Percentiles rank a stretch among this genome's conserved stretches.
Evolutionary conservation across 192 early-diverging fungal genomes (phyloP).

Genomic region (Helicostylum pulchrum): DNA sequence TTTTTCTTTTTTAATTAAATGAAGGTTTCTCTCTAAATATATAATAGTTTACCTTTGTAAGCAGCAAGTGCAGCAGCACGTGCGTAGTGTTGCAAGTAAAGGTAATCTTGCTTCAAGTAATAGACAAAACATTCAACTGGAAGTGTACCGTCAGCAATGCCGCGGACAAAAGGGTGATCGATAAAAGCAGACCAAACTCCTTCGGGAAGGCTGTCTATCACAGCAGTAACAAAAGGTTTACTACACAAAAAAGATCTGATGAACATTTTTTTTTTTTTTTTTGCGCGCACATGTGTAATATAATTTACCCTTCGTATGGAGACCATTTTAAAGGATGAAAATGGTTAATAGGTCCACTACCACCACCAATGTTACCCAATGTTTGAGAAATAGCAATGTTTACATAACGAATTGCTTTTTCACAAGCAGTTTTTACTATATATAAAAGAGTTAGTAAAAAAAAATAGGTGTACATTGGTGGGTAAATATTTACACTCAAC

Average conservation of each 20-base stretch:
- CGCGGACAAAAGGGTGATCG: conserved; percentile 71
- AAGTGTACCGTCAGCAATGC: conserved; percentile 73
- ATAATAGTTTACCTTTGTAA: conserved; percentile 54
- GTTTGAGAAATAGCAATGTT: conserved; percentile 60
- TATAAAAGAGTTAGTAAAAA: background rate
- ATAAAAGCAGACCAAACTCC: conserved; percentile 62
- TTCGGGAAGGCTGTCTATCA: conserved; percentile 22
- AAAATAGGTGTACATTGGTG: no score
- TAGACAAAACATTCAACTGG: conserved; percentile 65
- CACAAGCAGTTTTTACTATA: conserved; percentile 52
- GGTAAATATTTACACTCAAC: conserved; percentile 32
- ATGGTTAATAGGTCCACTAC: conserved; percentile 77
- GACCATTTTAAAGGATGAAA: conserved; percentile 48
- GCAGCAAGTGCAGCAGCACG: conserved; percentile 71
- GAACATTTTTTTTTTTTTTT: background rate
- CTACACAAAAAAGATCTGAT: background rate
- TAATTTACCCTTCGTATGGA: conserved; percentile 41
- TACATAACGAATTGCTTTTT: conserved; percentile 58
- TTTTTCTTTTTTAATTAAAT: background rate
- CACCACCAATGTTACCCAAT: conserved; percentile 56
- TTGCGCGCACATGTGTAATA: background rate
- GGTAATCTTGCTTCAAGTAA: conserved; percentile 84
- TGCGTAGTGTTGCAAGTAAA: conserved; percentile 78
- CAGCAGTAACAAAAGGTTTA: conserved; percentile 21
- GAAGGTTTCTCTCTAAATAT: background rate